A percentile compares a stretch with the other conserved stretches of the same genome.
phyloP scores from a whole-genome alignment of 352 stramenopile genomes.

The Phytophthora fragariaefolia region DNA sequence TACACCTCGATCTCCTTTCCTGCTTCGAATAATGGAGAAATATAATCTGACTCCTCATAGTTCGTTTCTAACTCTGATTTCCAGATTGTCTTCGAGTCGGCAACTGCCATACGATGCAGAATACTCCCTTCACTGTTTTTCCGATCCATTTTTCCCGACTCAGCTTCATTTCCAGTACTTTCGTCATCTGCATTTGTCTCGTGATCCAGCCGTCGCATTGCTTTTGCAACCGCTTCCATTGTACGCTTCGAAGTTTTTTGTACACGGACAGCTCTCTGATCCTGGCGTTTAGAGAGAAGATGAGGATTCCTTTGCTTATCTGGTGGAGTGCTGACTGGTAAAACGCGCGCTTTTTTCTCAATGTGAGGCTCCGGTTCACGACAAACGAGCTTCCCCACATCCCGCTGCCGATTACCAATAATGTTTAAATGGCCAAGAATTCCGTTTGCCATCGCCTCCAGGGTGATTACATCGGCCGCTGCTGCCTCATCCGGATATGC shows the following conservation, averaged over 20 bases:
- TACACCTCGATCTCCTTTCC: neutral
- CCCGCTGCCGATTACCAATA: slow-evolving; percentile 70
- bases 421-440: slow-evolving; percentile 68
- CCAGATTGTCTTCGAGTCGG: slow-evolving; percentile 58
- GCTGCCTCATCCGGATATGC: slow-evolving; percentile 22
- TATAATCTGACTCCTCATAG: slow-evolving; percentile 44
- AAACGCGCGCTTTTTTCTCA: slow-evolving; percentile 49
- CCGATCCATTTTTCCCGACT: slow-evolving; percentile 37
- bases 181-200: slow-evolving; percentile 7
- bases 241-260: slow-evolving; percentile 50
- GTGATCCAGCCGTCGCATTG: slow-evolving; percentile 17
- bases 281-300: slow-evolving; percentile 46
- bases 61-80: slow-evolving; percentile 57
- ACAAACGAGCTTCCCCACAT: slow-evolving; percentile 64
- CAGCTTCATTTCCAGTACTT: slow-evolving; percentile 11
- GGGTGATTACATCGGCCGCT: neutral
- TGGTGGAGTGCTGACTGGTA: slow-evolving; percentile 28
- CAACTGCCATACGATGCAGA: slow-evolving; percentile 59
- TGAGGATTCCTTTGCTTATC: slow-evolving; percentile 53
- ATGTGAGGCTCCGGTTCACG: slow-evolving; percentile 51
- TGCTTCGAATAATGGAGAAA: slow-evolving; percentile 1
- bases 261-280: slow-evolving; percentile 60
- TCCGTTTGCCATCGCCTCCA: slow-evolving; percentile 51
- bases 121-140: slow-evolving; percentile 66
- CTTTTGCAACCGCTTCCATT: slow-evolving; percentile 52